Percentiles rank a stretch among this genome's conserved stretches.
Evolutionary conservation across 2,329 filamentous ascomycete genomes (phyloP).

Genomic region (Calonectria pseudoturangicola): DNA sequence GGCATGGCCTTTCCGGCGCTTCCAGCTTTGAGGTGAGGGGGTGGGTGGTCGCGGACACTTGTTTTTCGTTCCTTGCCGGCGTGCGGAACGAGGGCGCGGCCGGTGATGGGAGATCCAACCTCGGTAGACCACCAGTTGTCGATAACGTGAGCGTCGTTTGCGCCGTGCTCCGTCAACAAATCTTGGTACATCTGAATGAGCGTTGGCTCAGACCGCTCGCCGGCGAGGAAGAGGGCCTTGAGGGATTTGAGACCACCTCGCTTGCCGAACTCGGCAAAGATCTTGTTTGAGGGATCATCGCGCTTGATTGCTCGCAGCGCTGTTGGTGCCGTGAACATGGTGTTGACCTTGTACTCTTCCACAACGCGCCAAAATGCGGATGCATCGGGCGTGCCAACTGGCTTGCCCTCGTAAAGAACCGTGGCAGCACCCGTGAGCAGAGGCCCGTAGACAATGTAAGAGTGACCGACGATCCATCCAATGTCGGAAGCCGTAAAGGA

Average conservation of each 20-base stretch:
- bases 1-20: constrained; percentile 94
- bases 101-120: constrained; percentile 75
- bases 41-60: constrained; percentile 60
- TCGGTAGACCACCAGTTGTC: constrained; percentile 80
- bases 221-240: constrained; percentile 87
- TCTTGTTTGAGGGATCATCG: constrained; percentile 85
- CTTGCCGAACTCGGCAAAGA: constrained; percentile 77
- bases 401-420: constrained; percentile 95
- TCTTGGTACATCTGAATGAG: constrained; percentile 89
- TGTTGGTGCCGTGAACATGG: constrained; percentile 90
- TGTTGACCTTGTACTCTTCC: constrained; percentile 89
- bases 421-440: constrained; percentile 90
- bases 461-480: constrained; percentile 83
- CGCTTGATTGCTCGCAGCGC: constrained; percentile 91
- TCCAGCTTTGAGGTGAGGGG: constrained; percentile 82
- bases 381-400: constrained; percentile 90
- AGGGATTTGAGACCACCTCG: constrained; percentile 83
- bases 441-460: constrained; percentile 92
- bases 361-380: constrained; percentile 92
- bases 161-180: constrained; percentile 80
- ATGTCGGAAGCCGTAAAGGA: constrained; percentile 86
- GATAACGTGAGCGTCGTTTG: constrained; percentile 73
- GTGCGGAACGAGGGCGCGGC: constrained; percentile 73
- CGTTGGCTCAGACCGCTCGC: constrained; percentile 91
- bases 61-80: constrained; percentile 73